A percentile compares a stretch with the other conserved stretches of the same genome.
phyloP scores from a whole-genome alignment of 306 rosid species.

The Glycine soja region DNA sequence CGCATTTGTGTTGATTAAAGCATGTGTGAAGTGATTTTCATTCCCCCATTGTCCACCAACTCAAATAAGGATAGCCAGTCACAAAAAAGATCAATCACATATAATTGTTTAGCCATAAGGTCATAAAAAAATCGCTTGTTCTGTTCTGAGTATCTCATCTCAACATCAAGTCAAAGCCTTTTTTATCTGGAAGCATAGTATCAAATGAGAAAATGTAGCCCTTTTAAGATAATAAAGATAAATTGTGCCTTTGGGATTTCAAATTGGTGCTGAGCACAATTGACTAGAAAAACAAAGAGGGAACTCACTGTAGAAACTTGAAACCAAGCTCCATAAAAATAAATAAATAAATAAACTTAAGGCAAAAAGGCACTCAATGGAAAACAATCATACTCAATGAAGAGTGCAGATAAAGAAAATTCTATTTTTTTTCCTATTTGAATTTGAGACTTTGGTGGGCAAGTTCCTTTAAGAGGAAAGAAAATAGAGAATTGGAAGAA shows the following conservation, averaged over 20 bases:
- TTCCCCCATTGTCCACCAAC: constrained; percentile 29
- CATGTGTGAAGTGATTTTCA: constrained; percentile 37
- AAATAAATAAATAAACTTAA: not conserved
- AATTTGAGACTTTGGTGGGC: not conserved
- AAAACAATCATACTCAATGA: not conserved
- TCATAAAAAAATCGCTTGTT: not conserved
- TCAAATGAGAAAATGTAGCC: constrained; percentile 1
- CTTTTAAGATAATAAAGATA: constrained; percentile 1
- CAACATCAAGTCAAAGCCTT: not conserved
- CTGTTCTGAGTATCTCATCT: not conserved
- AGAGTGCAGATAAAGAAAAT: not conserved
- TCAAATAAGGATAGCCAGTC: constrained; percentile 7
- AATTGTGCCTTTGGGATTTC: not conserved
- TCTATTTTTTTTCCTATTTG: not conserved
- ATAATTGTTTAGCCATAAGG: not conserved
- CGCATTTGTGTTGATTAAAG: constrained; percentile 19
- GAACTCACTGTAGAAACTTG: constrained; percentile 1
- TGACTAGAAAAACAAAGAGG: not conserved
- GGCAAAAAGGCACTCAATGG: not conserved
- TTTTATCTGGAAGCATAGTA: not conserved
- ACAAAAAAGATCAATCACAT: constrained; percentile 1
- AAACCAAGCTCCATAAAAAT: constrained; percentile 20
- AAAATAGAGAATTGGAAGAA: constrained; percentile 35
- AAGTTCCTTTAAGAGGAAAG: not conserved
- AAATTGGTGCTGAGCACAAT: constrained; percentile 16